Evolutionary conservation across 306 rosid species (phyloP), one percentile per base, ranked within the genome.

Genomic region (Citrullus colocynthis): DNA sequence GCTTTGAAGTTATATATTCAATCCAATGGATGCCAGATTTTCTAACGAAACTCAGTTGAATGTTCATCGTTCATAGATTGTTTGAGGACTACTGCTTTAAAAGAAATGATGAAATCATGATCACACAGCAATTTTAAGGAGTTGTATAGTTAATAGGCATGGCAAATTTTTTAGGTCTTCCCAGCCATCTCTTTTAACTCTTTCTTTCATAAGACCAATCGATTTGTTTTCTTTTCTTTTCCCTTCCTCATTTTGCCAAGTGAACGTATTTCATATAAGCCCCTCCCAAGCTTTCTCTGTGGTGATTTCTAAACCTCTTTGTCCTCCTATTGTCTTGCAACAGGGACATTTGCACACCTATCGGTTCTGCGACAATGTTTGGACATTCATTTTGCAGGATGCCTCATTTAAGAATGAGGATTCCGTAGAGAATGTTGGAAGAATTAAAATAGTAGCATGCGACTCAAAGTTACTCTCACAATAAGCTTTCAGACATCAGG

Each of bases 311-410:
- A 24, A 80, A 37, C 2, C 3, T 5, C 10, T 9, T 73, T n/a
- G 44, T 3, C 77, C 5, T 65, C 14, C 45, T 67, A n/a, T 51
- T 54, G 74, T 75, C 75, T 11, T 63, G 59, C 13, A 75, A 79
- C 93, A 92, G 97, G 98, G 98, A 73, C 98, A 95, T 88, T 87
- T 95, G 75, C 98, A 95, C 86, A 95, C 98, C 34, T 95, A 95
- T 80, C 88, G 98, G 81, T 95, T 95, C 84, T 92, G 97, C 77
- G 91, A 95, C 89, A 95, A 95, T 73, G 97, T 92, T 62, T 90
- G 98, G 98, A 95, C 98, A 78, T 95, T 95, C 85, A 95, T 95
- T 80, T 86, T 95, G 74, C 97, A 92, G 78, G 56, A 86, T 81
- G 97, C 97, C 14, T 0, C 4, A 75, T 88, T 92, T 21, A 92